Evolutionary conservation across 208 protist genomes (phyloP).

Genomic region (Trypanosoma caninum): DNA sequence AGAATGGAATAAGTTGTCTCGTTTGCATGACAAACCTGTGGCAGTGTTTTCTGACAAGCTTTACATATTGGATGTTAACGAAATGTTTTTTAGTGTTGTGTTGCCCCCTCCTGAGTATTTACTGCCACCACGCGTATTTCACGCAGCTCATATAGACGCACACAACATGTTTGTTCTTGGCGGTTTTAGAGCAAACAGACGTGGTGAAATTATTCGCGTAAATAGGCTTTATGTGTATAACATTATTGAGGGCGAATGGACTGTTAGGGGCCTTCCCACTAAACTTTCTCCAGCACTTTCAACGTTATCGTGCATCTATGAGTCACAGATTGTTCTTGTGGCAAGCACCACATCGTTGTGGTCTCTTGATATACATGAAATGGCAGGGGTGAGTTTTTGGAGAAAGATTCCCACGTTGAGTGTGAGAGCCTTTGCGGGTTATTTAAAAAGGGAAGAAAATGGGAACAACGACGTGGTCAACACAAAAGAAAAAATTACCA

Average conservation of each 20-base stretch:
- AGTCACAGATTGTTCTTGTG: conserved; percentile 15
- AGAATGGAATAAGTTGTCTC: neutral
- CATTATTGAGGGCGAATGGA: conserved; percentile 17
- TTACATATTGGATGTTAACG: neutral
- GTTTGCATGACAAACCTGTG: conserved; percentile 11
- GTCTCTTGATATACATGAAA: conserved; percentile 13
- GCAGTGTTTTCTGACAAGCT: conserved; percentile 5
- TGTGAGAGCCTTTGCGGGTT: neutral
- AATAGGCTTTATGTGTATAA: conserved; percentile 27
- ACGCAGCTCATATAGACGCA: conserved; percentile 19
- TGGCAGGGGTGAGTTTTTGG: neutral
- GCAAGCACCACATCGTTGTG: neutral
- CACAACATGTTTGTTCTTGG: conserved; percentile 25
- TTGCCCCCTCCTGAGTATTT: neutral
- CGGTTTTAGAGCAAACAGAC: conserved; percentile 14
- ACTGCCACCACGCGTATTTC: conserved; percentile 20
- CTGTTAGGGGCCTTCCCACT: conserved; percentile 7
- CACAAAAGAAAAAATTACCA: neutral
- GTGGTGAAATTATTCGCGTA: neutral
- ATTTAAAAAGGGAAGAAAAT: neutral
- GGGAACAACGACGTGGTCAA: conserved; percentile 12
- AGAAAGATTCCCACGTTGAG: conserved; percentile 4
- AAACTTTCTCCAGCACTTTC: neutral
- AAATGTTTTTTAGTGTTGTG: conserved; percentile 1
- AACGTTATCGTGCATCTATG: conserved; percentile 16